A percentile compares a stretch with the other conserved stretches of the same genome.
phyloP scores from a whole-genome alignment of 192 early-diverging fungal genomes.

The Pecoramyces ruminantium region DNA sequence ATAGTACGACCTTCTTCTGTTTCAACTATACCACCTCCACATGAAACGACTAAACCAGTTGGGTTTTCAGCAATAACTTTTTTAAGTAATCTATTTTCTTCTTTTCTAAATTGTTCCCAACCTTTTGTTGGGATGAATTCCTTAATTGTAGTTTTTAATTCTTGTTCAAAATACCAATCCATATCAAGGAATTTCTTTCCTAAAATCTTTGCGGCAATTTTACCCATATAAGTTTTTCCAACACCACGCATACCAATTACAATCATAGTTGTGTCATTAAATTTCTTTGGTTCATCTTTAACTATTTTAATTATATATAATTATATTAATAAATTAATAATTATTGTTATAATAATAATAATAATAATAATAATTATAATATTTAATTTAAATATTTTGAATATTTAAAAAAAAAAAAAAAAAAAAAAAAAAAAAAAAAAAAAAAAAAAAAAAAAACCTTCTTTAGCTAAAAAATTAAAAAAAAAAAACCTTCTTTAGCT shows the following conservation, averaged over 20 bases:
- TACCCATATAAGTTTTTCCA: slow-evolving; percentile 81
- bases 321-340: not conserved
- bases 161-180: slow-evolving; percentile 63
- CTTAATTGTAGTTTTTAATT: slow-evolving; percentile 53
- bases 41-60: slow-evolving; percentile 56
- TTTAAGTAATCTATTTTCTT: slow-evolving; percentile 53
- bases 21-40: slow-evolving; percentile 93
- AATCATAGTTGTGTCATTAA: slow-evolving; percentile 44
- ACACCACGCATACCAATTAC: slow-evolving; percentile 99
- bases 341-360: no score
- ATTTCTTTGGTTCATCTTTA: not conserved
- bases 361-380: no score
- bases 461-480: no score
- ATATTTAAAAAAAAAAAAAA: no score
- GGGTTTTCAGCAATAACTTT: slow-evolving; percentile 39
- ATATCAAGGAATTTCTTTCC: slow-evolving; percentile 71
- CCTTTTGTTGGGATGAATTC: slow-evolving; percentile 58
- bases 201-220: slow-evolving; percentile 45
- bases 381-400: no score
- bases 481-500: not conserved
- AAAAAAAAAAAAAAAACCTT: no score
- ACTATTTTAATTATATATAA: not conserved
- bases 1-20: slow-evolving; percentile 41
- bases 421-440: no score
- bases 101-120: slow-evolving; percentile 74